A percentile compares a stretch with the other conserved stretches of the same genome.
phyloP scores from a whole-genome alignment of 1,139 yeast species.

The Kodamaea sp. region DNA sequence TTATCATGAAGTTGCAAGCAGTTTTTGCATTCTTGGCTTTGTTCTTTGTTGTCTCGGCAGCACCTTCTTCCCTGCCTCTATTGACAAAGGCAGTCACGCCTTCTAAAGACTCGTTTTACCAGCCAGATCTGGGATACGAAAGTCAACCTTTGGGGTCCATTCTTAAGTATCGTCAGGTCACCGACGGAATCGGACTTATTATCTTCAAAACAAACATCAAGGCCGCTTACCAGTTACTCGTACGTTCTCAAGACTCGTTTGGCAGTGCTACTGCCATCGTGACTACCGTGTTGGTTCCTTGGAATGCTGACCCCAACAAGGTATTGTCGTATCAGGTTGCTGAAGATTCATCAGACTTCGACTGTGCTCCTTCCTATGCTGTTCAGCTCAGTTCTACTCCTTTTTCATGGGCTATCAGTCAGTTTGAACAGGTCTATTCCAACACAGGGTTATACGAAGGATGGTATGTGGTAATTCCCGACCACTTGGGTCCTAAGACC shows the following conservation, averaged over 20 bases:
- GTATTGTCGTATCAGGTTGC: conserved; percentile 35
- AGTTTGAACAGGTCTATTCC: conserved; percentile 11
- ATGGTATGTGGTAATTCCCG: conserved; percentile 21
- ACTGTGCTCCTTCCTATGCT: conserved; percentile 37
- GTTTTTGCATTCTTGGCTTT: no score
- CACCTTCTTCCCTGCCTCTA: no score
- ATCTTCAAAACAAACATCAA: conserved; percentile 16
- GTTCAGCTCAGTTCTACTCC: conserved; percentile 21
- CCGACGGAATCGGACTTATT: conserved; percentile 1
- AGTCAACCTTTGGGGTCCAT: no score
- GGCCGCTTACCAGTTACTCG: conserved; percentile 32
- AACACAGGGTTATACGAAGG: conserved; percentile 18
- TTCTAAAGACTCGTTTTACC: no score
- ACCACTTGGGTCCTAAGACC: conserved; percentile 27
- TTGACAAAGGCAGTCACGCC: no score
- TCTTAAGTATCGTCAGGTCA: no score
- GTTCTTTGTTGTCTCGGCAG: no score
- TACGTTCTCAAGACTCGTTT: conserved; percentile 33
- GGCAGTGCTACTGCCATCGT: conserved; percentile 34
- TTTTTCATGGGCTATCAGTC: neutral
- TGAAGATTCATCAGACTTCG: conserved; percentile 27
- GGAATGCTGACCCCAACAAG: conserved; percentile 28
- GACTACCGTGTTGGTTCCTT: conserved; percentile 32
- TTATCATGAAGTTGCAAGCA: no score
- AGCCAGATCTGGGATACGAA: no score